Evolutionary conservation across 2,329 filamentous ascomycete species (phyloP), one percentile per base, ranked within the genome.

Genomic region (Colletotrichum sp.): DNA sequence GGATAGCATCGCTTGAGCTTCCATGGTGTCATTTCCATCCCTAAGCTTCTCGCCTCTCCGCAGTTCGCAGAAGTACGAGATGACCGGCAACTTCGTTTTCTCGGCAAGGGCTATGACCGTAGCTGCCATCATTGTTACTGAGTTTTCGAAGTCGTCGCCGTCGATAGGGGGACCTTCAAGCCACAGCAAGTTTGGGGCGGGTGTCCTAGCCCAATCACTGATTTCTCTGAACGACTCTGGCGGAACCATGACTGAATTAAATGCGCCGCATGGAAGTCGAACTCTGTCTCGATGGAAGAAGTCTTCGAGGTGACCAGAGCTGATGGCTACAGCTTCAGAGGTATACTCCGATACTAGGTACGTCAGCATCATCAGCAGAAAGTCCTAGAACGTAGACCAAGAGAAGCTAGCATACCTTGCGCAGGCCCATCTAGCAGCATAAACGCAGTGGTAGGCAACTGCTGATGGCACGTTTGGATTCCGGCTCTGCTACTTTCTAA

Each of bases 61-160:
- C 3, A 77, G 71, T 16, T 79, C 65, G 36, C 79, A 79, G 62
- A 80, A 79, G 55, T 79, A 79, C 1, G 79, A 80, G 3, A 79
- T 13, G 0, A 76, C 66, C 4, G 71, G 67, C 8, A 78, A 5
- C 4, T 62, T 22, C 2, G 59, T 64, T 15, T n/a, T 26, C 3
- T 48, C 64, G 0, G 77, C 72, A 8, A 79, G 57, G 2, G 30
- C 64, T 10, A 79, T 48, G 1, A 77, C 6, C 1, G 36, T 75
- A 2, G 76, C 77, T 4, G 72, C 74, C 7, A 78, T 67, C 52
- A 71, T 70, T 6, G 74, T 71, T 4, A 79, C 16, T 0, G 76
- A 71, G 18, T 77, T 79, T 12, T 76, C 60, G 5, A 39, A 39
- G 3, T 75, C 68, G 5, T 66, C 68, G 0, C 59, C 55, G 2